Base-by-base conservation (phyloP, 352 stramenopile genomes). In the Pythium pyrilobum region DNA sequence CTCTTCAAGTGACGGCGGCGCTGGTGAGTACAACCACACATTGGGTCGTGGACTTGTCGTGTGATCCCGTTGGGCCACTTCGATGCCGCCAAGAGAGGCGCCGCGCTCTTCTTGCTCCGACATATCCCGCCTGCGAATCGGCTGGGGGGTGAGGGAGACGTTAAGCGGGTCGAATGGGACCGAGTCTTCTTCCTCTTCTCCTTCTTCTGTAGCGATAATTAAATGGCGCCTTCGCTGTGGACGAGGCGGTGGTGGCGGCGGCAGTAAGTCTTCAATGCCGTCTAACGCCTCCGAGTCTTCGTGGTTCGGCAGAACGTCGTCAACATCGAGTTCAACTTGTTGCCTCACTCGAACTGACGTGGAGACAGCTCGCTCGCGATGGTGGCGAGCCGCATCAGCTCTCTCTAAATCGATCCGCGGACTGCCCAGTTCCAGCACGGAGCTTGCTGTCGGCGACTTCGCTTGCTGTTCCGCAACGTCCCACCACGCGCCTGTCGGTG, bases 191-290 rank as follows among this genome's bases (percentile, higher is more conserved):
- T 67, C 43, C n/a, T 49, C 52, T 27, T 60, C 56, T 6, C 23
- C 24, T 47, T 39, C 20, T 51, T 34, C 31, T 64, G 46, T 20
- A 12, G 4, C 11, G 39, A 18, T 5, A 18, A 36, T 46, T 29
- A 7, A 7, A 18, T 16, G 23, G 4, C 45, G 43, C 8, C 27
- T 50, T 21, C 15, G 40, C 18, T 25, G 20, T 40, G 39, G 46
- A 13, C 42, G 41, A 18, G 42, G n/a, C 8, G 41, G 56, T 10
- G 76, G 81, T 20, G 42, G n/a, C 8, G 41, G 56, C 8, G 76
- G 81, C n/a, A 90, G 42, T 20, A 92, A 25, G 31, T 90, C 80
- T 49, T 89, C 77, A 39, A 88, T 81, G 39, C 85, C 75, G 2
- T 50, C 59, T 41, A 85, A 8, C 4, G 73, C 48, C 4, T 77